Percentiles rank a stretch among this genome's conserved stretches.
Evolutionary conservation across 352 stramenopile species (phyloP).

Genomic region (Globisporangium yorkense): DNA sequence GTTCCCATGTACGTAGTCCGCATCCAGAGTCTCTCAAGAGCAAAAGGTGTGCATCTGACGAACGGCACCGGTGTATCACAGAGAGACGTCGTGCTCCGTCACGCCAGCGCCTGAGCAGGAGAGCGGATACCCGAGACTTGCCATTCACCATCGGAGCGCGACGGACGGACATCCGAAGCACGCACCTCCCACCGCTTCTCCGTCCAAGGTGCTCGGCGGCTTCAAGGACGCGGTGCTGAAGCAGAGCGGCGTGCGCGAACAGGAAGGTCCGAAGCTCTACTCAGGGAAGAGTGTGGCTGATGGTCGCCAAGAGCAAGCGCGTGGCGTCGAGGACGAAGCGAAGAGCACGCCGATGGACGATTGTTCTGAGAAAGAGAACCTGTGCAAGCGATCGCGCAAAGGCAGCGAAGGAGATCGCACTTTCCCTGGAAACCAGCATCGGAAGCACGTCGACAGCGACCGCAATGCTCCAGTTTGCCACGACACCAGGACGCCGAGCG

Average conservation of each 20-base stretch:
- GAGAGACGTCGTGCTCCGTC: background rate
- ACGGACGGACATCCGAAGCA: background rate
- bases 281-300: background rate
- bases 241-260: conserved; percentile 13
- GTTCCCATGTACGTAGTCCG: background rate
- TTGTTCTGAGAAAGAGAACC: background rate
- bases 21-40: background rate
- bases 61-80: background rate
- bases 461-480: background rate
- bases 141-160: background rate
- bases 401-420: background rate
- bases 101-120: background rate
- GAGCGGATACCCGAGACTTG: background rate
- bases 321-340: background rate
- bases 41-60: background rate
- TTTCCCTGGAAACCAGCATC: background rate
- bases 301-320: conserved; percentile 2
- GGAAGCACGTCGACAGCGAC: background rate
- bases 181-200: too few relatives aligned
- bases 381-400: background rate
- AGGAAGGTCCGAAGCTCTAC: background rate
- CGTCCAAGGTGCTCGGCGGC: conserved; percentile 16
- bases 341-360: background rate
- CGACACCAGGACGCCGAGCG: background rate
- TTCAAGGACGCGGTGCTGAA: conserved; percentile 57